A percentile compares a stretch with the other conserved stretches of the same genome.
Evolutionary conservation across 129 eudicot genomes (phyloP).

Genomic region (carrot (Daucus carota)): DH1_v3.0 NC_030381.2:37342001-37342500

Average conservation of each 20-base stretch:
- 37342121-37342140: no score
- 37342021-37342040: neutral
- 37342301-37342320: neutral
- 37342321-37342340: neutral
- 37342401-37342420: constrained; percentile 49
- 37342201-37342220: neutral
- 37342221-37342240: neutral
- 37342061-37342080: neutral
- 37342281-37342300: neutral
- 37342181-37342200: neutral
- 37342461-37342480: constrained; percentile 42
- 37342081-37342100: no score
- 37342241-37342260: no score
- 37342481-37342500: constrained; percentile 57
- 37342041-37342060: neutral
- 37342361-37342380: constrained; percentile 31
- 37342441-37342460: constrained; percentile 45
- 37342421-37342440: constrained; percentile 37
- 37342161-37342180: neutral
- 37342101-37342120: neutral
- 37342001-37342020: neutral
- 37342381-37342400: constrained; percentile 71
- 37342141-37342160: neutral
- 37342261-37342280: neutral
- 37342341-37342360: neutral